phyloP scores from a whole-genome alignment of 352 stramenopile genomes.

The Phytophthora megakarya region DNA sequence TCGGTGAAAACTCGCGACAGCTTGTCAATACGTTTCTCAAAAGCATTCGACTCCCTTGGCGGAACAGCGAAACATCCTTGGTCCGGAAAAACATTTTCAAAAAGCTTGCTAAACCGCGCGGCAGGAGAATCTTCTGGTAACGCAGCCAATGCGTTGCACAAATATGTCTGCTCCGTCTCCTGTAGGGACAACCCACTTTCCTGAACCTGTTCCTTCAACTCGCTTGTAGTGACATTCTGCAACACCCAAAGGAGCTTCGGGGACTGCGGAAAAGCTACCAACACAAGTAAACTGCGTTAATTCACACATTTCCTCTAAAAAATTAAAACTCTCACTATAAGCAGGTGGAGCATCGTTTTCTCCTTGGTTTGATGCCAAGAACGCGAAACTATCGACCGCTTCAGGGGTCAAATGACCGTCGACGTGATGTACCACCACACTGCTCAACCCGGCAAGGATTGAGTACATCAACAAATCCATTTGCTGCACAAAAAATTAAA shows the following conservation, averaged over 20 bases:
- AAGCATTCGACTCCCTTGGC: slow-evolving; percentile 42
- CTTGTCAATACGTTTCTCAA: slow-evolving; percentile 71
- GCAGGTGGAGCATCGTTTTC: slow-evolving; percentile 27
- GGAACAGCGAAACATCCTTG: slow-evolving; percentile 64
- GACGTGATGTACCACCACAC: slow-evolving; percentile 75
- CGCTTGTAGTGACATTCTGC: slow-evolving; percentile 58
- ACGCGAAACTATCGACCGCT: slow-evolving; percentile 62
- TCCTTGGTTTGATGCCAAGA: slow-evolving; percentile 44
- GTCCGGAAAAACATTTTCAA: slow-evolving; percentile 55
- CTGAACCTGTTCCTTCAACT: slow-evolving; percentile 70
- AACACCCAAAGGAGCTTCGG: slow-evolving; percentile 79
- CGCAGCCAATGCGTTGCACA: slow-evolving; percentile 51
- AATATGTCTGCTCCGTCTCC: slow-evolving; percentile 63
- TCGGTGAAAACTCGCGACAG: slow-evolving; percentile 58
- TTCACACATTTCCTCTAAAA: background rate
- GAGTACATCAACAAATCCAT: slow-evolving; percentile 68
- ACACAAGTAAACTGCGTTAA: background rate
- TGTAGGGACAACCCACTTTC: slow-evolving; percentile 58
- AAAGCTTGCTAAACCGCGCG: slow-evolving; percentile 44
- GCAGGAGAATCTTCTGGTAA: slow-evolving; percentile 32
- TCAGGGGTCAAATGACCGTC: slow-evolving; percentile 55
- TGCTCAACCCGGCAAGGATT: slow-evolving; percentile 71
- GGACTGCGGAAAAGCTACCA: slow-evolving; percentile 67
- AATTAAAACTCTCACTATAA: slow-evolving; percentile 32
- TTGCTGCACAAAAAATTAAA: slow-evolving; percentile 32